These are phyloP conservation scores for Zymoseptoria passerinii DNA, from an alignment of 2,329 filamentous ascomycete genomes.

Conservation along the genomic window DNA sequence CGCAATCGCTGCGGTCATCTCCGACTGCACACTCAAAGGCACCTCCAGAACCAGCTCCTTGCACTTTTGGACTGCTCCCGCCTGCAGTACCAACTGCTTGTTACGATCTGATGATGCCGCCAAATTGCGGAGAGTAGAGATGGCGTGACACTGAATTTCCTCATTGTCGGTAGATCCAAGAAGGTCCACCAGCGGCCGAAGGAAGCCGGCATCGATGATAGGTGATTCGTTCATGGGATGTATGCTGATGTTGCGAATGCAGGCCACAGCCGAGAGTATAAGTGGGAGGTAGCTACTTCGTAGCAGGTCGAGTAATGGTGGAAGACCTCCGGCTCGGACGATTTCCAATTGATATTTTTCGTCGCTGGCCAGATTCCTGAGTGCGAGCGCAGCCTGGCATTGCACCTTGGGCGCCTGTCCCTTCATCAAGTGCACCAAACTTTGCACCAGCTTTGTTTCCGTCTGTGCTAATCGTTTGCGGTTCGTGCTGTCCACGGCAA, in stretches of 20 bases:
- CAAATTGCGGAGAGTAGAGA: constrained; percentile 89
- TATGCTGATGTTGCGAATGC: constrained; percentile 97
- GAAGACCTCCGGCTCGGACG: constrained; percentile 77
- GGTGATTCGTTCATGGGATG: constrained; percentile 96
- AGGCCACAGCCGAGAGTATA: constrained; percentile 92
- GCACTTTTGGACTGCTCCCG: constrained; percentile 95
- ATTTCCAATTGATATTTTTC: constrained; percentile 99
- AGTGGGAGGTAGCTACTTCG: constrained; percentile 93
- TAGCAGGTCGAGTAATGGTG: constrained; percentile 76
- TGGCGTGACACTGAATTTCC: constrained; percentile 97
- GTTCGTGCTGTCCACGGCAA: constrained; percentile 88
- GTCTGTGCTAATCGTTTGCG: constrained; percentile 83
- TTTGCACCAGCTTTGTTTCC: constrained; percentile 85
- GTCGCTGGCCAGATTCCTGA: constrained; percentile 92
- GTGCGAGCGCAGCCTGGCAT: constrained; percentile 87
- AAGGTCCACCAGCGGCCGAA: constrained; percentile 87
- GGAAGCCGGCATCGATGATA: constrained; percentile 94
- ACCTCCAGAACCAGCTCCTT: constrained; percentile 93
- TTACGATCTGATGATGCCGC: constrained; percentile 96
- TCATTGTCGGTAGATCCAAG: constrained; percentile 95
- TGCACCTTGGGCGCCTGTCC: constrained; percentile 96
- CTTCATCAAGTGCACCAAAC: constrained; percentile 92
- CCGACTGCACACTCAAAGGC: constrained; percentile 87
- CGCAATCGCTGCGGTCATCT: constrained; percentile 99
- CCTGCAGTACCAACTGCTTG: constrained; percentile 94